Conservation (phyloP, 2,329 filamentous ascomycete genomes). For the Coniochaeta sp. region DNA sequence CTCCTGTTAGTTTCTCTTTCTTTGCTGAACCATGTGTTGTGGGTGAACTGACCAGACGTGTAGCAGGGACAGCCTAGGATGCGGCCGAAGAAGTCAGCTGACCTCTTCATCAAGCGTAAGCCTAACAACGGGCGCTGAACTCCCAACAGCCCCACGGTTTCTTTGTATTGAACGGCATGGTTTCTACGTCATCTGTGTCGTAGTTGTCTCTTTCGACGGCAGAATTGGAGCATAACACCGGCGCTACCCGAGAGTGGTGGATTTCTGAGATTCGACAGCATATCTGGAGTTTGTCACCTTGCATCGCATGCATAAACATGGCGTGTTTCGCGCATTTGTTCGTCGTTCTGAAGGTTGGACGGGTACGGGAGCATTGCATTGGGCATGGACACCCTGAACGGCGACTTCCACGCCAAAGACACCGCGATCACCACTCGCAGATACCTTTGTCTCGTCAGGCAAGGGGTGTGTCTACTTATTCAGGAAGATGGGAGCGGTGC, state of each 20-base stretch:
- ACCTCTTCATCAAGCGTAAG: not conserved
- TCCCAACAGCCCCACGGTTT: not conserved
- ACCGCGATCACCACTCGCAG: not conserved
- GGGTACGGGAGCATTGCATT: not conserved
- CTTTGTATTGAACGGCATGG: not conserved
- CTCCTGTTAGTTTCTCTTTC: constrained; percentile 4
- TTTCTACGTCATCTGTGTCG: not conserved
- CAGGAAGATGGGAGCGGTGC: not conserved
- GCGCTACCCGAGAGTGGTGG: not conserved
- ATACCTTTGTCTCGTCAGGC: not conserved
- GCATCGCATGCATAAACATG: not conserved
- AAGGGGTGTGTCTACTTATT: not conserved
- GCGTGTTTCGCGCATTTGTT: not conserved
- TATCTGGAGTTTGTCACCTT: not conserved
- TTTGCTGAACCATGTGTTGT: not conserved
- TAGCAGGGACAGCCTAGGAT: constrained; percentile 6
- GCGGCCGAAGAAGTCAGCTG: constrained; percentile 1
- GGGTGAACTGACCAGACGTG: not conserved
- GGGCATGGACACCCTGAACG: not conserved
- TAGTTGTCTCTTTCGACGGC: not conserved
- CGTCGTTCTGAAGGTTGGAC: not conserved
- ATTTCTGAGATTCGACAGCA: not conserved
- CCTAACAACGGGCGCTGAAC: not conserved
- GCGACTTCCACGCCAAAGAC: not conserved
- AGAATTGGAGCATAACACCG: not conserved